Evolutionary conservation across 495 filamentous ascomycete genomes (phyloP).

Genomic region (Penicillium lividum): DNA sequence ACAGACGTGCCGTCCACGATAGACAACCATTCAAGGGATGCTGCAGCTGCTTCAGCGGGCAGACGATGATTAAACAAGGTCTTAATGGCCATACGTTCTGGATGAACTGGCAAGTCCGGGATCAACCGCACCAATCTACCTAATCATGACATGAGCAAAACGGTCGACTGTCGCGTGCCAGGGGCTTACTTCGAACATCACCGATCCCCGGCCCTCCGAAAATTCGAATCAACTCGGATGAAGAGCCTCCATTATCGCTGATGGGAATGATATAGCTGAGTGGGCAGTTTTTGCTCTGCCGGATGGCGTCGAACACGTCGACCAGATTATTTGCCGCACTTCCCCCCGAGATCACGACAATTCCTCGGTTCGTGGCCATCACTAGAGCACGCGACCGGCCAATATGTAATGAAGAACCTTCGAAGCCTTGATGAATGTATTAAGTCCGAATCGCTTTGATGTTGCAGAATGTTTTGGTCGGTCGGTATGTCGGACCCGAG

Average conservation of each 20-base stretch:
- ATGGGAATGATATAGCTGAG: slow-evolving; percentile 90
- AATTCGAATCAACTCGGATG: slow-evolving; percentile 87
- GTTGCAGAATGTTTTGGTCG: slow-evolving; percentile 1
- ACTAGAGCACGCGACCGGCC: neutral
- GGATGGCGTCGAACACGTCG: slow-evolving; percentile 79
- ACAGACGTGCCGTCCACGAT: slow-evolving; percentile 79
- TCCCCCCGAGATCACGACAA: slow-evolving; percentile 85
- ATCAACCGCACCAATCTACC: slow-evolving; percentile 90
- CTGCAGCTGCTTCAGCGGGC: slow-evolving; percentile 45
- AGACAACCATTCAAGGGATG: slow-evolving; percentile 73
- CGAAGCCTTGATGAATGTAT: too few relatives aligned
- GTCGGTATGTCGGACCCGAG: slow-evolving; percentile 1
- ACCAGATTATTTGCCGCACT: slow-evolving; percentile 93
- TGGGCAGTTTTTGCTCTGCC: slow-evolving; percentile 66
- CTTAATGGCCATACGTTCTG: slow-evolving; percentile 72
- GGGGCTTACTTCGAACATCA: slow-evolving; percentile 77
- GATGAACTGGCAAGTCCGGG: slow-evolving; percentile 59
- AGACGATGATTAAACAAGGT: slow-evolving; percentile 85
- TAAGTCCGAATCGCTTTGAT: neutral
- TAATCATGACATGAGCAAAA: slow-evolving; percentile 31
- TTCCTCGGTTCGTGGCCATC: slow-evolving; percentile 48
- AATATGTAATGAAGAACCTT: too few relatives aligned
- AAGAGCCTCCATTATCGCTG: slow-evolving; percentile 91
- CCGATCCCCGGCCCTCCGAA: slow-evolving; percentile 94
- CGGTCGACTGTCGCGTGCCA: neutral